phyloP scores from a whole-genome alignment of 139 green algal species.

The Chloropicon primus region DNA sequence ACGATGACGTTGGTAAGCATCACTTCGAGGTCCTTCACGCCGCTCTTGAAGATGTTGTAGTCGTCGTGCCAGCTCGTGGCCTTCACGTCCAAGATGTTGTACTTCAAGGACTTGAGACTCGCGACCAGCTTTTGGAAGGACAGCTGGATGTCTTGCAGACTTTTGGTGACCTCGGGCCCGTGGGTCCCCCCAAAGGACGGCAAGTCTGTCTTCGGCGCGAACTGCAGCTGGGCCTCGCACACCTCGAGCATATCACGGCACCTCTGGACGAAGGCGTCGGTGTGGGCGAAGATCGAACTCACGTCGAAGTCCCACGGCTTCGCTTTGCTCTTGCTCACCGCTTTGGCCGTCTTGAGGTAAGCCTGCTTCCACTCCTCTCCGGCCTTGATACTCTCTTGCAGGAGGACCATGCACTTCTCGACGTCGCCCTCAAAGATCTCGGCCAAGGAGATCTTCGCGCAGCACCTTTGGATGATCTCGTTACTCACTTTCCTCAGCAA shows the following conservation, averaged over 20 bases:
- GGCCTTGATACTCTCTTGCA: slow-evolving; percentile 41
- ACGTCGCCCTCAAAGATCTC: slow-evolving; percentile 52
- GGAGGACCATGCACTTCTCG: neutral
- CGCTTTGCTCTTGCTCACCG: slow-evolving; percentile 17
- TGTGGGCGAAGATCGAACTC: slow-evolving; percentile 62
- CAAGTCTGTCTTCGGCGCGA: slow-evolving; percentile 42
- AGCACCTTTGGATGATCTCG: slow-evolving; percentile 77
- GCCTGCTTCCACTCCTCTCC: slow-evolving; percentile 53
- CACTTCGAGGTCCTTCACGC: slow-evolving; percentile 67
- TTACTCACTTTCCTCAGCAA: slow-evolving; percentile 68
- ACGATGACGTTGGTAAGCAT: slow-evolving; percentile 63
- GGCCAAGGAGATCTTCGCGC: slow-evolving; percentile 39
- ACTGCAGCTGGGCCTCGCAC: slow-evolving; percentile 75
- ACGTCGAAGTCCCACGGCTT: slow-evolving; percentile 53
- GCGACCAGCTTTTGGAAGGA: slow-evolving; percentile 36
- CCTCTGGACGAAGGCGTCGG: slow-evolving; percentile 79
- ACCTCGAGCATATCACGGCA: slow-evolving; percentile 79
- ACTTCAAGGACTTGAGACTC: slow-evolving; percentile 34
- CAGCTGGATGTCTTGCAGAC: slow-evolving; percentile 59
- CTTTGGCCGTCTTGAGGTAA: slow-evolving; percentile 42
- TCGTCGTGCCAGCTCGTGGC: slow-evolving; percentile 71
- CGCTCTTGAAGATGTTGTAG: slow-evolving; percentile 72
- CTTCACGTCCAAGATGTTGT: slow-evolving; percentile 74
- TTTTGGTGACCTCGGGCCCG: slow-evolving; percentile 58
- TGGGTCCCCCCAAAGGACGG: slow-evolving; percentile 64